Conservation (phyloP, 164 flowering plant genomes). For the Magnolia kwangsiensis region DNA sequence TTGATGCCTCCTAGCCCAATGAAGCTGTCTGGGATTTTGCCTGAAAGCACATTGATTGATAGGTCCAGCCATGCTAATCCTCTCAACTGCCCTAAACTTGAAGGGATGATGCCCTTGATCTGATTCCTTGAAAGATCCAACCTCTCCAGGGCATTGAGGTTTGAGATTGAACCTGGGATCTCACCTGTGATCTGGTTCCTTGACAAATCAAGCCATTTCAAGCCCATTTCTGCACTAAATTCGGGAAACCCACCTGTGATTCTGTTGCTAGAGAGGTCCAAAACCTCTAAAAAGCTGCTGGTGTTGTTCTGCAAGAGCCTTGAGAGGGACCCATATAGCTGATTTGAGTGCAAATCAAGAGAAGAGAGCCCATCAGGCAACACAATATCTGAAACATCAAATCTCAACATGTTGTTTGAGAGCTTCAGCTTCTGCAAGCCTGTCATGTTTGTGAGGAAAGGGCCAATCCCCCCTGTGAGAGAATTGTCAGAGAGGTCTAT, state of each 20-base stretch:
- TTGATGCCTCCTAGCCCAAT: slow-evolving; percentile 36
- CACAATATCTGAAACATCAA: slow-evolving; percentile 42
- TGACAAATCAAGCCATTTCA: slow-evolving; percentile 56
- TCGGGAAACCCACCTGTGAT: slow-evolving; percentile 65
- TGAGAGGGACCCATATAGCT: slow-evolving; percentile 55
- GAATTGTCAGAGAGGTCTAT: slow-evolving; percentile 76
- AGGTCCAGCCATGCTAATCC: slow-evolving; percentile 72
- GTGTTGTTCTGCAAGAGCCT: slow-evolving; percentile 37
- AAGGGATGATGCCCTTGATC: slow-evolving; percentile 70
- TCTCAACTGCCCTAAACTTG: slow-evolving; percentile 48
- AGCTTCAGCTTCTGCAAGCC: slow-evolving; percentile 60
- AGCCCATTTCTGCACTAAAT: slow-evolving; percentile 35
- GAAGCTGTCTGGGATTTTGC: slow-evolving; percentile 66
- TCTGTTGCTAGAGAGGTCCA: slow-evolving; percentile 56
- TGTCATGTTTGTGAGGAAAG: slow-evolving; percentile 55
- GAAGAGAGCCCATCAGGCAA: slow-evolving; percentile 54
- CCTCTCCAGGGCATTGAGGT: slow-evolving; percentile 47
- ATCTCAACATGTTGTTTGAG: slow-evolving; percentile 59
- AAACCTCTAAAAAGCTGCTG: slow-evolving; percentile 44
- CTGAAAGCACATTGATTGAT: slow-evolving; percentile 62
- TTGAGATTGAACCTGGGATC: slow-evolving; percentile 73
- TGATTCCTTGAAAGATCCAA: slow-evolving; percentile 68
- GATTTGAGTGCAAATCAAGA: slow-evolving; percentile 70
- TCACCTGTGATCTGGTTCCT: slow-evolving; percentile 66
- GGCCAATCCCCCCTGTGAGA: slow-evolving; percentile 40